Conservation (phyloP, 352 stramenopile species). For the Globisporangium orthogonon region DNA sequence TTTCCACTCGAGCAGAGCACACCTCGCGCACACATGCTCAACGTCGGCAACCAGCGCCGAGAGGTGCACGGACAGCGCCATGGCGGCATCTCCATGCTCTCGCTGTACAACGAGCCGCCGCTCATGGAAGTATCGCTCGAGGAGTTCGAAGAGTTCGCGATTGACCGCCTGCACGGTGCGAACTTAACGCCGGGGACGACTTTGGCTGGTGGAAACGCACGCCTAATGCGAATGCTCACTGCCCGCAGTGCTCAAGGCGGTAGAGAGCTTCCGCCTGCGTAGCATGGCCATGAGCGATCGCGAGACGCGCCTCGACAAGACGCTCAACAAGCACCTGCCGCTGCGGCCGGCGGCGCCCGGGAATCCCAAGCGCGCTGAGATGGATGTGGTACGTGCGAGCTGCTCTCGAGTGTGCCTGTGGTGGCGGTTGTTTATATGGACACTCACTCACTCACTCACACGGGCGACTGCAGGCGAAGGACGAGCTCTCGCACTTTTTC, state of each 20-base stretch:
- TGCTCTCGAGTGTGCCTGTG: background rate
- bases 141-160: constrained; percentile 97
- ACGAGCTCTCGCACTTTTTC: constrained; percentile 97
- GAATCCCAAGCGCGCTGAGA: constrained; percentile 47
- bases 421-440: background rate
- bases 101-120: constrained; percentile 93
- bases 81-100: constrained; percentile 63
- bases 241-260: constrained; percentile 59
- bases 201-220: no score
- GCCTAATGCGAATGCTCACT: background rate
- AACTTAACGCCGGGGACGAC: background rate
- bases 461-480: constrained; percentile 47
- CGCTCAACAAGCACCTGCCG: constrained; percentile 80
- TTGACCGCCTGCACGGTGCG: constrained; percentile 91
- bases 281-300: constrained; percentile 65
- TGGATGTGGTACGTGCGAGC: constrained; percentile 31
- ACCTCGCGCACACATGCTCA: constrained; percentile 45
- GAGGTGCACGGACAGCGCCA: constrained; percentile 38
- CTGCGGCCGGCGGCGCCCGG: constrained; percentile 33
- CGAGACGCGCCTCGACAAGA: constrained; percentile 76
- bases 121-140: constrained; percentile 95
- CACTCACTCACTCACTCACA: background rate
- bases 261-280: constrained; percentile 83
- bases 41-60: constrained; percentile 69
- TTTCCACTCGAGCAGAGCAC: background rate